Evolutionary conservation across 176 grass and related monocot genomes (phyloP), one percentile per base, ranked within the genome.

Genomic region (Carex scoparia): DNA sequence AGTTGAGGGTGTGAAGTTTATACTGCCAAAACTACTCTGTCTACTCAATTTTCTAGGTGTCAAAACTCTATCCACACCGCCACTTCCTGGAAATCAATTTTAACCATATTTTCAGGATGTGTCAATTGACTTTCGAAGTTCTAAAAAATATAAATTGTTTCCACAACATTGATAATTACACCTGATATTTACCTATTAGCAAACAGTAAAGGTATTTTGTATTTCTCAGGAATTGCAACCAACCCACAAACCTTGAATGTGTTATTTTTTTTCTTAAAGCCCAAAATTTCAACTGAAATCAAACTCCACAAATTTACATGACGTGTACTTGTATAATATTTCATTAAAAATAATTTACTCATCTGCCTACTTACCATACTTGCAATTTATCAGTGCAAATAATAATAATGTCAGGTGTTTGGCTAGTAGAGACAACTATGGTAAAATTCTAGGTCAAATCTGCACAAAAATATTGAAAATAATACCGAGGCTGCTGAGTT

Each of bases 401-500:
- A 58, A 16, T 58, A 23, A n/a, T 78, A 33, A 79, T 79, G 51
- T 35, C 74, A 9, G 13, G 16, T 79, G 33, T 67, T 79, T 49
- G 28, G 13, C 16, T 65, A 16, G 62, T 18, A 81, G 55, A n/a
- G 56, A 66, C 18, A 82, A 83, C 9, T 55, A 53, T 33, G 65
- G n/a, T 37, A 77, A 63, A 69, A 78, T 87, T 48, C 49, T 67
- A 42, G 16, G 46, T 8, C 30, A 58, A 13, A 37, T 79, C 58
- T 35, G 30, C 14, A 58, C 10, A 79, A 57, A 58, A 33, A 57
- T 16, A 79, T 58, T 10, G 10, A n/a, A 59, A 60, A 23, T 48
- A 84, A 87, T 99, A 99, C 97, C 97, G 79, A 99, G 84, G 87
- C 93, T 99, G 61, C 84, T 86, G 44, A 96, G 93, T 81, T 95